Evolutionary conservation across 768 basidiomycete species (phyloP), one percentile per base, ranked within the genome.

Genomic region (Coprinopsis marcescibilis): DNA sequence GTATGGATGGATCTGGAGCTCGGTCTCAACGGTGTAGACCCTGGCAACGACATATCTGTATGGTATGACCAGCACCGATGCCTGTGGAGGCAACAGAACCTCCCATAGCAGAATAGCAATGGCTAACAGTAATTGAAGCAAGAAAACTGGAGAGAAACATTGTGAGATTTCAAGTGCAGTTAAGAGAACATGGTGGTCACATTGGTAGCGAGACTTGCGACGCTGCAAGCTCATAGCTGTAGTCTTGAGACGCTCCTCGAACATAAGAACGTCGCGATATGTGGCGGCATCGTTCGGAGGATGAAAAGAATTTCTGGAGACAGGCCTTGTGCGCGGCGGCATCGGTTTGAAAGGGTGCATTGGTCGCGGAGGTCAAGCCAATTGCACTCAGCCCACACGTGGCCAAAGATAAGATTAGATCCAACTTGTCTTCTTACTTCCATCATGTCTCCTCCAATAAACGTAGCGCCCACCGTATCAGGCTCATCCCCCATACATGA

Each of bases 221-320:
- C 78, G 75, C 56, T 86, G 84, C 13, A 94, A 70, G 50, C 74
- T 78, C n/a, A 84, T 78, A 4, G 90, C 91, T 59, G 87, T 97
- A 15, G 87, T 85, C 69, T 96, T 96, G 49, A 99, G 79, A n/a
- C 95, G 77, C 61, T 97, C 94, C 67, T 99, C 95, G 50, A 98
- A 97, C 36, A 91, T 69, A 19, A 97, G 75, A 12, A 99, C 69
- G 61, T 99, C 95, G 36, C 86, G 72, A 63, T 86, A 90, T 1
- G 92, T 93, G 11, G 84, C 73, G 42, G 73, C 72, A 62, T 94
- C 92, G 41, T 38, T 43, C 14, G 45, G 45, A 13, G 45, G 45
- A 20, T 46, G 45, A 19, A 46, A 39, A 8, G 41, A 7, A 17
- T 43, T 43, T 27, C 41, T 43, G 26, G 41, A 43, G 26, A 12